Evolutionary conservation across 164 flowering plant genomes (phyloP).

Genomic region (Malania oleifera): DNA sequence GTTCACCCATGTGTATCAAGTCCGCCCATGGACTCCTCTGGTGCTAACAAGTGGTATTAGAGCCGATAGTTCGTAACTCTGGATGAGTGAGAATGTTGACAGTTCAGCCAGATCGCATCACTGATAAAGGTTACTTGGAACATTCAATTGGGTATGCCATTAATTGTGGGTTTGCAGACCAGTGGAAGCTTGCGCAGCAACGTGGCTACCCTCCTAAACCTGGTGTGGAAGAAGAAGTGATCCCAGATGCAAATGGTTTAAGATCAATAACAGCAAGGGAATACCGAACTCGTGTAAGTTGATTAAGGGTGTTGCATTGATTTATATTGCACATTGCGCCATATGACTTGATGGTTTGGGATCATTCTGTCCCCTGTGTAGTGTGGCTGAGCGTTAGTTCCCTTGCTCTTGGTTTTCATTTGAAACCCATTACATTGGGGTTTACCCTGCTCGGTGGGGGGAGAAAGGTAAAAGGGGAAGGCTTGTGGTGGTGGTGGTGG

Average conservation of each 20-base stretch:
- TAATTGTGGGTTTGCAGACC: constrained; percentile 67
- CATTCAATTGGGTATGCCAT: constrained; percentile 64
- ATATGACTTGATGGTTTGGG: too few species aligned
- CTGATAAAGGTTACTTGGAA: constrained; percentile 68
- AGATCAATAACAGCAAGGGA: constrained; percentile 66
- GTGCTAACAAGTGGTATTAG: too few species aligned
- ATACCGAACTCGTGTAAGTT: constrained; percentile 49
- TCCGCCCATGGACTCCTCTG: too few species aligned
- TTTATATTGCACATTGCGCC: not conserved
- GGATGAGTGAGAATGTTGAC: constrained; percentile 81
- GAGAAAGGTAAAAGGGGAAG: too few species aligned
- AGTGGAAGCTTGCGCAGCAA: constrained; percentile 54
- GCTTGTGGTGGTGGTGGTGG: too few species aligned
- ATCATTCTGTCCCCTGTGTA: too few species aligned
- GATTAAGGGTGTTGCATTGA: constrained; percentile 9
- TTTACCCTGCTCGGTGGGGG: too few species aligned
- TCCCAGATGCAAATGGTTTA: constrained; percentile 53
- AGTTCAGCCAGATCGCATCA: constrained; percentile 61
- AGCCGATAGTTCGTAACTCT: too few species aligned
- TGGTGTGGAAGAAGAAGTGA: constrained; percentile 43
- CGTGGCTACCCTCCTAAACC: constrained; percentile 72
- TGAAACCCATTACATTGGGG: too few species aligned
- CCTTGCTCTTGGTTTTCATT: too few species aligned
- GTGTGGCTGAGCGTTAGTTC: too few species aligned
- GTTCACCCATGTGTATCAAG: too few species aligned